Conservation (phyloP, 768 basidiomycete species). For the Clitopilus hobsonii region DNA sequence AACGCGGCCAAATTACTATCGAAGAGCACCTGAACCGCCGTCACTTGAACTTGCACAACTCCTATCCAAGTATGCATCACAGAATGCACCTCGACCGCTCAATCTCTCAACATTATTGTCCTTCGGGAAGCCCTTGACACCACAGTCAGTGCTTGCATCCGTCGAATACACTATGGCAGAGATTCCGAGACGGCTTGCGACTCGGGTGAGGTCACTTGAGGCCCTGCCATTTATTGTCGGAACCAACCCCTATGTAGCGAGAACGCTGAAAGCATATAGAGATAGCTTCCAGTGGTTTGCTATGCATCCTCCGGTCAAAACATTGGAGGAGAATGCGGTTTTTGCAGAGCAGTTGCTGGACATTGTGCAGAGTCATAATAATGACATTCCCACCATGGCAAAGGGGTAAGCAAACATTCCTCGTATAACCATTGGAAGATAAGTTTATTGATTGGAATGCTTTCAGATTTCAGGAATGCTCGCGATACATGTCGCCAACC, state of each 20-base stretch:
- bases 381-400: conserved; percentile 89
- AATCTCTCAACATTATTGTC: conserved; percentile 72
- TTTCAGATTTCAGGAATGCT: conserved; percentile 78
- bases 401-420: conserved; percentile 58
- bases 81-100: conserved; percentile 58
- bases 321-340: conserved; percentile 60
- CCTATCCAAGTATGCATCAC: conserved; percentile 54
- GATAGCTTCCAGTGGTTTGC: conserved; percentile 69
- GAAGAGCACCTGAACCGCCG: conserved; percentile 42
- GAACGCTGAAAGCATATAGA: conserved; percentile 61
- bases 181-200: conserved; percentile 72
- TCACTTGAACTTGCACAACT: conserved; percentile 53
- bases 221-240: conserved; percentile 83
- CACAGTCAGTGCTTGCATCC: conserved; percentile 69
- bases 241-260: conserved; percentile 82
- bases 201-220: conserved; percentile 70
- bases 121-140: conserved; percentile 68
- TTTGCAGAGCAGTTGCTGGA: conserved; percentile 68
- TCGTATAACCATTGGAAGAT: no score
- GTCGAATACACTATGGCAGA: conserved; percentile 70
- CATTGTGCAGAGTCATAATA: conserved; percentile 72
- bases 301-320: conserved; percentile 59
- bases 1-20: conserved; percentile 17
- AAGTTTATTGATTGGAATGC: conserved; percentile 3
- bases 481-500: conserved; percentile 76